Evolutionary conservation across 2,329 filamentous ascomycete genomes (phyloP), one percentile per base, ranked within the genome.

Genomic region (Microascus cirrosus): DNA sequence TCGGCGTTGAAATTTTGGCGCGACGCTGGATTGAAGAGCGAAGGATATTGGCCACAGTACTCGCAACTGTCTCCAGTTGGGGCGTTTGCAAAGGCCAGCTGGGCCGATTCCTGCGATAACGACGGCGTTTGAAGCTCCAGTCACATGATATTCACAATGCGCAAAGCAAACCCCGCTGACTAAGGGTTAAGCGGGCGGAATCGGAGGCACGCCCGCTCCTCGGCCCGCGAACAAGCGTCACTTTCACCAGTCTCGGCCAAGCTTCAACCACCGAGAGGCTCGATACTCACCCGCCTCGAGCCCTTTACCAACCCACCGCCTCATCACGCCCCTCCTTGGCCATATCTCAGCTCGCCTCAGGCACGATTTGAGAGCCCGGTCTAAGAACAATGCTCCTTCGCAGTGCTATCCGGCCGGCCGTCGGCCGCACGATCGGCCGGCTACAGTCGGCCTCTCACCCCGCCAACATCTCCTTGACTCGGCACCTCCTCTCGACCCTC

Each of bases 401-500:
- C 13, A 56, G 51, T 32, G 25, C 39, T 11, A 53, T 57, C 50
- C 55, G 55, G 48, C 55, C 55, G 11, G 50, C 55, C 20, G n/a
- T 57, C 28, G 55, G 45, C 55, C 45, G 25, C 36, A 32, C 36
- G 45, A 57, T 25, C 32, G 45, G 55, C 55, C n/a, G 48, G 22
- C 28, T 57, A 24, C 48, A 24, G 10, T 39, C 48, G 32, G 22
- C 45, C 7, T 35, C 13, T 34, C 55, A 20, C 48, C 25, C 55
- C 32, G 22, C 45, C 32, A 35, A 39, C 48, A 48, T 36, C 48
- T 22, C 55, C 32, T n/a, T 32, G 18, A 20, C 25, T 5, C n/a
- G 65, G 53, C 64, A 82, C 65, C 77, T 95, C 61, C 80, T 95
- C 60, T 96, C 92, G 55, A 94, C 92, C 39, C 82, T 99, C 59